Base-by-base conservation (phyloP, 202 grass and related monocot genomes). In the Panicum hallii region DNA sequence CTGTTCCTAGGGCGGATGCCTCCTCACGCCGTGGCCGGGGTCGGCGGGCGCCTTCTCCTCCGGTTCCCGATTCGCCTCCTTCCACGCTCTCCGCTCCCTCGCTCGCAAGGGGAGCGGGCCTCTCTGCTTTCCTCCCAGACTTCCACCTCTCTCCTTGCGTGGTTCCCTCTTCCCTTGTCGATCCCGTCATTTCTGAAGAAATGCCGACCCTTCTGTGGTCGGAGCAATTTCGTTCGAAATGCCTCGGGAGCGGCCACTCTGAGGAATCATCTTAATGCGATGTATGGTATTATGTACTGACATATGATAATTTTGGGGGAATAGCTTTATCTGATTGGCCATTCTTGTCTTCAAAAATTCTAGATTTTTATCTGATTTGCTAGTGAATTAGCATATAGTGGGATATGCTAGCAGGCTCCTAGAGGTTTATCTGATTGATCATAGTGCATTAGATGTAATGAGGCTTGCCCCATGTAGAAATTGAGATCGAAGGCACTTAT, bases 81-180 rank as follows among this genome's bases (percentile, higher is more conserved):
- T 93, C 72, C 77, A 90, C 62, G 88, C 86, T 63, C 89, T 95
- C 81, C 89, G 89, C 50, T 90, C 86, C 30, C 49, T 92, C 54
- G 45, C 26, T 6, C 71, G 81, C 60, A 95, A 95, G 95, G 95
- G 94, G 3, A 72, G 75, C 22, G 38, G 54, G 20, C 69, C 13
- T 72, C 49, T 55, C 74, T 28, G 34, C 43, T 53, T 36, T 19
- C 30, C 9, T 65, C 63, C 3, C 36, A 38, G 36, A 3, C 3
- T 38, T 38, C 36, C 10, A 6, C 11, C 42, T 42, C 36, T 47
- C 26, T 6, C 6, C 36, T 82, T 70, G 28, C 2, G 50, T 45
- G 6, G 11, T 53, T 75, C 20, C 38, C 4, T 68, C 75, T 44
- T 26, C 2, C 10, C 45, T 11, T 47, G 45, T 47, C 11, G 10